Evolutionary conservation across 2,329 filamentous ascomycete genomes (phyloP).

Genomic region (Stagonosporopsis vannaccii): DNA sequence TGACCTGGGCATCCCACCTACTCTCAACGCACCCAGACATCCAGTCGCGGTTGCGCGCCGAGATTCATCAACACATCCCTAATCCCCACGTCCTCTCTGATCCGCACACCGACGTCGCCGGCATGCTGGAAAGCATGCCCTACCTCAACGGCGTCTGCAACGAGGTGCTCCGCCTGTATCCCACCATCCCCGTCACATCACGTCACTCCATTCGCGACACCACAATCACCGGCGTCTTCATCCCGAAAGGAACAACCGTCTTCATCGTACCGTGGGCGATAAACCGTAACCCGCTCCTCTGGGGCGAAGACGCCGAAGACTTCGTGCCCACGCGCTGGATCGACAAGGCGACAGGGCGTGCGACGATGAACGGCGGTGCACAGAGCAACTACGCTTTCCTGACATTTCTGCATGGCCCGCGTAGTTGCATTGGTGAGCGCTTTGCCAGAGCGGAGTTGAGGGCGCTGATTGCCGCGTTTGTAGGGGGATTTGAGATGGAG

Average conservation of each 20-base stretch:
- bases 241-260: conserved; percentile 51
- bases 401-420: conserved; percentile 54
- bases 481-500: conserved; percentile 44
- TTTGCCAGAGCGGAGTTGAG: conserved; percentile 50
- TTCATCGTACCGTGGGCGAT: conserved; percentile 53
- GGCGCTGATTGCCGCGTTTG: conserved; percentile 46
- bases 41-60: conserved; percentile 71
- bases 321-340: conserved; percentile 58
- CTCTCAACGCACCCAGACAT: conserved; percentile 71
- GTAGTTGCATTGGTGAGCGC: conserved; percentile 50
- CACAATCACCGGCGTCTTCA: conserved; percentile 39
- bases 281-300: conserved; percentile 52
- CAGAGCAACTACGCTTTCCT: conserved; percentile 51
- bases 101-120: conserved; percentile 38
- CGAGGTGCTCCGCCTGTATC: conserved; percentile 50
- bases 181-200: conserved; percentile 46
- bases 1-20: conserved; percentile 78
- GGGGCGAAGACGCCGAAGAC: conserved; percentile 52
- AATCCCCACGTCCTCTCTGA: conserved; percentile 35
- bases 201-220: conserved; percentile 45
- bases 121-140: conserved; percentile 53
- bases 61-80: conserved; percentile 70
- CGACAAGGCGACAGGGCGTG: conserved; percentile 44
- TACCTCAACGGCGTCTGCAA: conserved; percentile 57
- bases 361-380: conserved; percentile 51